A percentile compares a stretch with the other conserved stretches of the same genome.
These are phyloP conservation scores for Russula ochroleuca DNA, from an alignment of 768 basidiomycete genomes.

Conservation along the genomic window DNA sequence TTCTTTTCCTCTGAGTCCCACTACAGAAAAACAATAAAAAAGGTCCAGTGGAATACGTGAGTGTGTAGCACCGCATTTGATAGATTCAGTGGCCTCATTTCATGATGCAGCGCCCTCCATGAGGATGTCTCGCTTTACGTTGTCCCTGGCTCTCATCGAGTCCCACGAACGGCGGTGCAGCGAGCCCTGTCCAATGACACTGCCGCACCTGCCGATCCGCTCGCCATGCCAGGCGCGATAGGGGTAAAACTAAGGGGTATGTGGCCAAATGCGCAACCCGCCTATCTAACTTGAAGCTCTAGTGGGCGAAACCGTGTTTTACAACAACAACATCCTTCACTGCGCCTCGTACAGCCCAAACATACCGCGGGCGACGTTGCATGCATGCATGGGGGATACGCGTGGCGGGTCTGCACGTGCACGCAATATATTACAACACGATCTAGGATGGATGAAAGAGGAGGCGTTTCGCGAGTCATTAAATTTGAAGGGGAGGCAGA, in stretches of 20 bases:
- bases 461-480: constrained; percentile 45
- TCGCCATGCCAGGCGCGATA: constrained; percentile 67
- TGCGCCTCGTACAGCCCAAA: constrained; percentile 58
- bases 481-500: constrained; percentile 43
- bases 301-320: constrained; percentile 78
- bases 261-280: constrained; percentile 25
- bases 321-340: constrained; percentile 76
- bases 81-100: background rate
- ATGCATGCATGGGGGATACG: constrained; percentile 61
- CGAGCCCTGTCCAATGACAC: constrained; percentile 48
- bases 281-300: background rate
- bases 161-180: constrained; percentile 54
- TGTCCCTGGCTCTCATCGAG: constrained; percentile 63
- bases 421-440: constrained; percentile 72
- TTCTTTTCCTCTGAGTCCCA: background rate
- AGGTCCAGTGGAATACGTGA: constrained; percentile 84
- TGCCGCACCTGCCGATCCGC: constrained; percentile 51
- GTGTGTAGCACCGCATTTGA: constrained; percentile 29
- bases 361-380: constrained; percentile 57
- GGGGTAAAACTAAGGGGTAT: constrained; percentile 51
- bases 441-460: constrained; percentile 63
- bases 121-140: constrained; percentile 65
- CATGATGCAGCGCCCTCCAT: constrained; percentile 52
- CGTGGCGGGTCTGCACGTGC: constrained; percentile 60
- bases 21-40: background rate